Percentiles rank a stretch among this genome's conserved stretches.
Conservation (phyloP, 441 rosid species). For the Mallotus japonicus region DNA sequence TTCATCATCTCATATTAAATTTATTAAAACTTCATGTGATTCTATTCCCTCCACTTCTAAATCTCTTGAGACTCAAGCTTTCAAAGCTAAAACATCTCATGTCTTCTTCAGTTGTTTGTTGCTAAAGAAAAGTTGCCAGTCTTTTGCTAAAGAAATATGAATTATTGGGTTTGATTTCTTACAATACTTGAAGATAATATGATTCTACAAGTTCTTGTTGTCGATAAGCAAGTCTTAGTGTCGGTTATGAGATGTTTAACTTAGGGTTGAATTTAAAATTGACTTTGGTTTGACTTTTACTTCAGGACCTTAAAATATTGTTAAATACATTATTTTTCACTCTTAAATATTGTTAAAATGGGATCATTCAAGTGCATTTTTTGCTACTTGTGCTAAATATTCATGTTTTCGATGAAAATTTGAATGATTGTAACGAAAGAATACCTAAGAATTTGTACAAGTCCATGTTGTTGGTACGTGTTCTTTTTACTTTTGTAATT, state of each 20-base stretch:
- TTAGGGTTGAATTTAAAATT: conserved; percentile 7
- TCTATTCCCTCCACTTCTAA: too few species aligned
- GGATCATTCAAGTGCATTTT: conserved; percentile 3
- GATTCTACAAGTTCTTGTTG: background rate
- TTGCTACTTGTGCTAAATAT: conserved; percentile 9
- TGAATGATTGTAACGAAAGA: too few species aligned
- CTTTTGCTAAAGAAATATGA: too few species aligned
- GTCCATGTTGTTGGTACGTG: conserved; percentile 1
- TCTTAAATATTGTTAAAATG: background rate
- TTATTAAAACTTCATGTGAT: too few species aligned
- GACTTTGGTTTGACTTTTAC: background rate
- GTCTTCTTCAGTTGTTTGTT: conserved; percentile 12
- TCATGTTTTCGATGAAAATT: too few species aligned
- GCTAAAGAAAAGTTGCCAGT: too few species aligned
- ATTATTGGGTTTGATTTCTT: background rate
- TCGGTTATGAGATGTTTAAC: conserved; percentile 11
- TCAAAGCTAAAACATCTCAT: too few species aligned
- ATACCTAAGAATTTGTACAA: too few species aligned
- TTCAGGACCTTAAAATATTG: conserved; percentile 3
- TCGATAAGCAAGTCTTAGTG: background rate
- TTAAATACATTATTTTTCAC: conserved; percentile 7
- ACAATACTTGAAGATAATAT: background rate
- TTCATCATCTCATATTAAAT: too few species aligned
- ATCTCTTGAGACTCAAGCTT: too few species aligned
- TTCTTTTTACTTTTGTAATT: background rate